phyloP scores from a whole-genome alignment of 768 basidiomycete genomes.

The Clitopilus passeckerianus region DNA sequence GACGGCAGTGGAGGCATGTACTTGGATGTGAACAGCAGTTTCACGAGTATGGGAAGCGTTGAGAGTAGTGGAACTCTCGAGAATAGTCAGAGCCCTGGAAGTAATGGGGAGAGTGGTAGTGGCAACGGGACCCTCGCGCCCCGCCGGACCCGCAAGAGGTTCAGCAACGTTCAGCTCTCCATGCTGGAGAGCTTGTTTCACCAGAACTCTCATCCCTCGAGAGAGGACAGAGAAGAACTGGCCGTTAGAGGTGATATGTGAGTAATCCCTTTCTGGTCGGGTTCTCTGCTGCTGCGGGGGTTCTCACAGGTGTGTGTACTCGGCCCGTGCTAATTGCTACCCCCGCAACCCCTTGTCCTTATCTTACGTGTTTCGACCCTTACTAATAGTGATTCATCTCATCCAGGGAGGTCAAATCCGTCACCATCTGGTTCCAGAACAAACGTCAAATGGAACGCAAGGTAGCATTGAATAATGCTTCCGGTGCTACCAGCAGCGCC shows the following conservation, averaged over 20 bases:
- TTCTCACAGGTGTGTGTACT: not conserved
- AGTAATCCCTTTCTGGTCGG: conserved; percentile 18
- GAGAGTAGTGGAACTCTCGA: not conserved
- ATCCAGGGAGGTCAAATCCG: conserved; percentile 61
- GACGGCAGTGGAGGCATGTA: conserved; percentile 31
- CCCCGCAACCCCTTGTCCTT: not conserved
- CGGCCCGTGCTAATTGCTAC: not conserved
- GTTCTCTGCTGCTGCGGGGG: not conserved
- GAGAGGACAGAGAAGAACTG: conserved; percentile 63
- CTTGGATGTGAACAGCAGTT: not conserved
- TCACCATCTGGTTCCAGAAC: conserved; percentile 85
- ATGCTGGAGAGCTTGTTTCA: conserved; percentile 74
- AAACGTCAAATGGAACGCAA: conserved; percentile 69
- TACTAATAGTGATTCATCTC: not conserved
- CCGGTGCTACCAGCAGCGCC: conserved; percentile 7
- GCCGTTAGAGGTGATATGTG: conserved; percentile 63
- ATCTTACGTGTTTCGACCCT: conserved; percentile 8
- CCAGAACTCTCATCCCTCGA: conserved; percentile 68
- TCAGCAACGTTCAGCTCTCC: conserved; percentile 62
- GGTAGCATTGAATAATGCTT: conserved; percentile 37
- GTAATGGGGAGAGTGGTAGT: conserved; percentile 10
- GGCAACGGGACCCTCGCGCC: conserved; percentile 14
- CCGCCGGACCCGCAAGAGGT: conserved; percentile 66
- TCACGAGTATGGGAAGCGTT: not conserved
- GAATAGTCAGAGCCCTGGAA: not conserved